A percentile compares a stretch with the other conserved stretches of the same genome.
phyloP scores from a whole-genome alignment of 75 land plant species.

The Pinus tabuliformis region DNA sequence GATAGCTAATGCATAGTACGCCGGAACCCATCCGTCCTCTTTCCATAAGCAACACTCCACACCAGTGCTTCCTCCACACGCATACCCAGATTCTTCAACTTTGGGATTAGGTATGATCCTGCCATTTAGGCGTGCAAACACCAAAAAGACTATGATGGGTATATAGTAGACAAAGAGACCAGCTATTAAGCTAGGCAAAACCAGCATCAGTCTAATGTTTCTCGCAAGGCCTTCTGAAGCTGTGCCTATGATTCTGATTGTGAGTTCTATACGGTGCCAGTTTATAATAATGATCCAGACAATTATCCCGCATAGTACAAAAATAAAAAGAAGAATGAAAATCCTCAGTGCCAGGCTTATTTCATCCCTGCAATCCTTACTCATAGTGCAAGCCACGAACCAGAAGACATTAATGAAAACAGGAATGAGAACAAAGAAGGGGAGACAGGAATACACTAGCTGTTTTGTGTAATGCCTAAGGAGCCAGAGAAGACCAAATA shows the following conservation, averaged over 20 bases:
- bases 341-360: conserved; percentile 62
- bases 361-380: conserved; percentile 47
- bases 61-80: conserved; percentile 41
- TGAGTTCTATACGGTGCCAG: conserved; percentile 81
- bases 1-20: conserved; percentile 72
- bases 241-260: conserved; percentile 60
- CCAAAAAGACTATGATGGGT: conserved; percentile 75
- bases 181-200: conserved; percentile 54
- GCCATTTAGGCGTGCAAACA: conserved; percentile 75
- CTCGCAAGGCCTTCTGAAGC: conserved; percentile 58
- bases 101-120: conserved; percentile 44
- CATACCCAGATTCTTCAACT: conserved; percentile 13
- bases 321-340: conserved; percentile 58
- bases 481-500: conserved; percentile 44
- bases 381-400: conserved; percentile 77
- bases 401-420: conserved; percentile 73
- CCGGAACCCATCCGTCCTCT: conserved; percentile 83
- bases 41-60: conserved; percentile 78
- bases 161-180: conserved; percentile 50
- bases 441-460: conserved; percentile 75
- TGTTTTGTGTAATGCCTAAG: conserved; percentile 72
- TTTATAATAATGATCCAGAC: conserved; percentile 80
- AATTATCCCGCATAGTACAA: conserved; percentile 61
- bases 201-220: conserved; percentile 61
- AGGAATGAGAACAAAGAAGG: conserved; percentile 74